These are phyloP conservation scores for Zopfochytrium polystomum DNA, from an alignment of 371 early-diverging fungal species.

Conservation along the genomic window DNA sequence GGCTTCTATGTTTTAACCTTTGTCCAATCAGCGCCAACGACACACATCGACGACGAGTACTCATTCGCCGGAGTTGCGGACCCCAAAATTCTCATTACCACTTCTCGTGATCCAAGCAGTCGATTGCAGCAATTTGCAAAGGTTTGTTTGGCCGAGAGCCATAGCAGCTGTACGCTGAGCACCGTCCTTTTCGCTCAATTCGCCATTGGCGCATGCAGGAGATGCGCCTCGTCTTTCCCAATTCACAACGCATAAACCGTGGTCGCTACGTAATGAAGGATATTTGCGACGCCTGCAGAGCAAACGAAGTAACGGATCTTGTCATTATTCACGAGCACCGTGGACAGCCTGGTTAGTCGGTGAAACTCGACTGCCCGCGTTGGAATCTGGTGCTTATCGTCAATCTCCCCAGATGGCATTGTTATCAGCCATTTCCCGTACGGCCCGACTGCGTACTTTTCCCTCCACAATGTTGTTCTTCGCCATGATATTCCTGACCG, in stretches of 20 bases:
- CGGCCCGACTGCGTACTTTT: conserved; percentile 97
- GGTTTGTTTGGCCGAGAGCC: too few relatives aligned
- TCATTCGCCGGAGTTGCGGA: conserved; percentile 87
- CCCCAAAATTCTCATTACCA: conserved; percentile 96
- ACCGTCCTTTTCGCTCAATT: too few relatives aligned
- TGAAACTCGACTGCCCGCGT: background rate
- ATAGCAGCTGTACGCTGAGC: too few relatives aligned
- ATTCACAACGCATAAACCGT: conserved; percentile 96
- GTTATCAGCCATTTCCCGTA: conserved; percentile 96
- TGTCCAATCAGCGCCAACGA: conserved; percentile 56
- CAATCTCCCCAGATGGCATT: conserved; percentile 75
- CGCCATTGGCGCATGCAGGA: too few relatives aligned
- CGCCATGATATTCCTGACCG: conserved; percentile 95
- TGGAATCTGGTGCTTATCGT: too few relatives aligned
- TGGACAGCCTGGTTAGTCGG: conserved; percentile 84
- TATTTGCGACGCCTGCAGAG: conserved; percentile 89
- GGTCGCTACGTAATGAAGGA: conserved; percentile 96
- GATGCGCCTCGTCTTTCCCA: conserved; percentile 94
- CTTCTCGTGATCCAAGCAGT: conserved; percentile 94
- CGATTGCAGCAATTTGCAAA: conserved; percentile 95
- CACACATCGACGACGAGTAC: conserved; percentile 96
- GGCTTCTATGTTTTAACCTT: background rate
- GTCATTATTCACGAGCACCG: conserved; percentile 96
- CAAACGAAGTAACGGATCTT: conserved; percentile 94
- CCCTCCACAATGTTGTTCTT: conserved; percentile 94